Percentiles rank a stretch among this genome's conserved stretches.
phyloP scores from a whole-genome alignment of 169 alveolate species.

The Pseudocohnilembus persalinus region DNA sequence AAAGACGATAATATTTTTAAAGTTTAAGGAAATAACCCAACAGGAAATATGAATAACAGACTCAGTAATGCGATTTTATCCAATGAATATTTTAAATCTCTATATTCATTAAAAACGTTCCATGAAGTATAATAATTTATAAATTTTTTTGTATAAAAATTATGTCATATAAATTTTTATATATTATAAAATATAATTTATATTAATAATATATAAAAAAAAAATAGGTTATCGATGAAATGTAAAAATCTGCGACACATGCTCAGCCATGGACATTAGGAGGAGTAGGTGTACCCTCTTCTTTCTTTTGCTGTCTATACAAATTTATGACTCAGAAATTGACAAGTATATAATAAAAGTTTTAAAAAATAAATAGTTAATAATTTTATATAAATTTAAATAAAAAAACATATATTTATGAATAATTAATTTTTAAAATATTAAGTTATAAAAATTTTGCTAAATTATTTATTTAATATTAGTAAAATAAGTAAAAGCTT shows the following conservation, averaged over 20 bases:
- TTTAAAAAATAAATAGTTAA: too few relatives aligned
- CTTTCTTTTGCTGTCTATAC: conserved; percentile 63
- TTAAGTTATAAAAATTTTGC: not conserved
- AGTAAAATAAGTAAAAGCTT: conserved; percentile 35
- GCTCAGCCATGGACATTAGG: conserved; percentile 69
- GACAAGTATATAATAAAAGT: conserved; percentile 18
- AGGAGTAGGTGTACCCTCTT: conserved; percentile 68
- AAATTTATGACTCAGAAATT: conserved; percentile 56
- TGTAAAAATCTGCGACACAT: conserved; percentile 51
- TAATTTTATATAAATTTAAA: too few relatives aligned
- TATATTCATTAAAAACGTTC: conserved; percentile 37
- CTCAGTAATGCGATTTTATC: not conserved
- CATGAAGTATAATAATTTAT: conserved; percentile 13
- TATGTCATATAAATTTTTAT: too few relatives aligned
- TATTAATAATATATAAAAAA: not conserved
- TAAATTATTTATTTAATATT: not conserved
- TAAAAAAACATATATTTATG: too few relatives aligned
- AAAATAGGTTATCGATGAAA: conserved; percentile 43
- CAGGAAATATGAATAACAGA: not conserved
- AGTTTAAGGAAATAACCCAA: not conserved
- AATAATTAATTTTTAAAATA: too few relatives aligned
- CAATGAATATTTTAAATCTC: conserved; percentile 2
- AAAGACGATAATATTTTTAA: not conserved
- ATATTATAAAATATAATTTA: too few relatives aligned
- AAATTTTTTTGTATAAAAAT: too few relatives aligned